Evolutionary conservation across 2,329 filamentous ascomycete genomes (phyloP), one percentile per base, ranked within the genome.

Genomic region (Ophiostoma australiae): DNA sequence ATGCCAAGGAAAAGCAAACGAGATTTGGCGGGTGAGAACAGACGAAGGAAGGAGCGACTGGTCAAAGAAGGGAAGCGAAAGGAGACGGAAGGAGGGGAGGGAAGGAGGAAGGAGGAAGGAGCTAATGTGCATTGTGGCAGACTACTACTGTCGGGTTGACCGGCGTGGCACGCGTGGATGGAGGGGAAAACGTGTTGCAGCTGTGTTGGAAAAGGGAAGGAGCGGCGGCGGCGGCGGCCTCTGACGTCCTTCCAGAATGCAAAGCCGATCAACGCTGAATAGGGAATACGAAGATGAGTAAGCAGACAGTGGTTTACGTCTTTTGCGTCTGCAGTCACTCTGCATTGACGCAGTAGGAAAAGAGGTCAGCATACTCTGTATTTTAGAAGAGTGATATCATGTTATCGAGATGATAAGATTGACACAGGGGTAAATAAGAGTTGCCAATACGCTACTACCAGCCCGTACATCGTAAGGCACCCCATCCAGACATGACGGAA

Each of bases 131-230:
- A 48, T 3, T 48, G n/a, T 58, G 52, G 13, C 52, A 27, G 10
- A 27, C 52, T 58, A 27, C 52, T 58, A 58, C 48, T 58, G n/a
- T 58, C 52, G 52, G 52, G n/a, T 58, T 58, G 52, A 58, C 52
- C 52, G 52, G 52, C 52, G 52, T 58, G 52, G 52, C 52, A 58
- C n/a, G 52, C 52, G 52, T 58, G 52, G 52, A 58, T 48, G 44
- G 44, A 48, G 44, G 44, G 44, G 52, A 23, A 58, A 58, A 58
- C 23, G 52, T 58, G 44, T 20, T 48, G 52, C 15, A 48, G 13
- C 17, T 58, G 52, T 58, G 52, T 31, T 58, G 52, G 23, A 31
- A 58, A 58, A 27, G 52, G 23, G 52, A 58, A 58, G 23, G 52
- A 58, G 52, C n/a, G 23, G 31, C 13, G 52, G 52, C 13, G 52